Conservation (phyloP, 2,329 filamentous ascomycete species). For the Fusarium sororula region DNA sequence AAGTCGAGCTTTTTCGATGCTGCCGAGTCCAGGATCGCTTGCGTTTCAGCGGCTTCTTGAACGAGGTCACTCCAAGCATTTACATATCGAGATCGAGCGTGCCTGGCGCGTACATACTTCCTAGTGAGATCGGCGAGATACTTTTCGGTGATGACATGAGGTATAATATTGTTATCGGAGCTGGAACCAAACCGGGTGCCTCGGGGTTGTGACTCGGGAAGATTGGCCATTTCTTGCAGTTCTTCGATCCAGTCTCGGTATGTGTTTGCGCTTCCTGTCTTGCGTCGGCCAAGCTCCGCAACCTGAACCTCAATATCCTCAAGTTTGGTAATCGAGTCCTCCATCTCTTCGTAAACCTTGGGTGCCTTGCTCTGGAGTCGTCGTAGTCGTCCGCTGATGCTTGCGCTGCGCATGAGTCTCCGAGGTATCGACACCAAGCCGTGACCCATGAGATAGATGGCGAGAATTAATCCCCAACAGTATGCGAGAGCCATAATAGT, state of each 20-base stretch:
- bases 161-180: conserved; percentile 62
- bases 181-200: conserved; percentile 52
- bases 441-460: conserved; percentile 98
- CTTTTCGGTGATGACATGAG: conserved; percentile 88
- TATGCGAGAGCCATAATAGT: conserved; percentile 94
- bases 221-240: conserved; percentile 77
- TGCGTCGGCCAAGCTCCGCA: conserved; percentile 79
- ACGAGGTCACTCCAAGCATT: conserved; percentile 88
- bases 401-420: conserved; percentile 80
- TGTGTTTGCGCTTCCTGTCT: conserved; percentile 77
- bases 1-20: conserved; percentile 85
- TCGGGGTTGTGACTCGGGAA: conserved; percentile 69
- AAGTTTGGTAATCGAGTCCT: conserved; percentile 81
- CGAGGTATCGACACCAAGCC: conserved; percentile 92
- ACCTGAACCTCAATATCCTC: conserved; percentile 87
- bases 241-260: conserved; percentile 98
- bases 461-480: conserved; percentile 89
- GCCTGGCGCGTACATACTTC: conserved; percentile 80
- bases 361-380: conserved; percentile 83
- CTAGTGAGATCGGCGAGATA: conserved; percentile 92
- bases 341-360: conserved; percentile 84
- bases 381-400: conserved; percentile 76
- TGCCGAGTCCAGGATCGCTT: conserved; percentile 84
- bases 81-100: conserved; percentile 83
- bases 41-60: conserved; percentile 75